Evolutionary conservation across 2,329 filamentous ascomycete genomes (phyloP).

Genomic region (Leptographium radiaticola): DNA sequence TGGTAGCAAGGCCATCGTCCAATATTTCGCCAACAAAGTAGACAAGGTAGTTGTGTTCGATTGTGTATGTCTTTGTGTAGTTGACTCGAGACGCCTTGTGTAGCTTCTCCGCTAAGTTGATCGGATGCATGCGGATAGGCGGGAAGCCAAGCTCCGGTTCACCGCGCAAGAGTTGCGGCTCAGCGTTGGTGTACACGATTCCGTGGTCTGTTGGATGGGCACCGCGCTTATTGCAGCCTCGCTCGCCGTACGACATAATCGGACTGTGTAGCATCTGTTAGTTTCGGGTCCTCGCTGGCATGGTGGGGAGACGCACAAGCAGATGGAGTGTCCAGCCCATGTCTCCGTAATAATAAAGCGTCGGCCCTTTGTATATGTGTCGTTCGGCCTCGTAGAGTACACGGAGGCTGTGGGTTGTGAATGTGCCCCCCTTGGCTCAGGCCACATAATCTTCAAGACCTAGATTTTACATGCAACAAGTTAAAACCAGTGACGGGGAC

Average conservation of each 20-base stretch:
- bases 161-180: slow-evolving; percentile 18
- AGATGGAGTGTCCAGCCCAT: slow-evolving; percentile 38
- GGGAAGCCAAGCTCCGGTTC: slow-evolving; percentile 36
- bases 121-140: slow-evolving; percentile 31
- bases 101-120: slow-evolving; percentile 29
- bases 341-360: slow-evolving; percentile 38
- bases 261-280: slow-evolving; percentile 23
- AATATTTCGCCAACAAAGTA: slow-evolving; percentile 28
- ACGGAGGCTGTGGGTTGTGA: neutral
- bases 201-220: slow-evolving; percentile 40
- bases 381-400: neutral
- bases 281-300: too few species aligned
- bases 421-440: slow-evolving; percentile 34
- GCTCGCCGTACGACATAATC: slow-evolving; percentile 40
- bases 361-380: slow-evolving; percentile 9
- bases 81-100: slow-evolving; percentile 40
- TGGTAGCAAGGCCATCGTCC: too few species aligned
- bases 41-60: slow-evolving; percentile 46
- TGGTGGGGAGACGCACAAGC: slow-evolving; percentile 31
- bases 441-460: slow-evolving; percentile 45
- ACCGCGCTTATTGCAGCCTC: slow-evolving; percentile 39
- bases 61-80: slow-evolving; percentile 41
- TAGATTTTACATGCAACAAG: slow-evolving; percentile 11
- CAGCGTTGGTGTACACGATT: slow-evolving; percentile 29
- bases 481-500: too few species aligned